Percentiles rank a stretch among this genome's conserved stretches.
phyloP scores from a whole-genome alignment of 768 basidiomycete species.

The Tubosaeta sp. region DNA sequence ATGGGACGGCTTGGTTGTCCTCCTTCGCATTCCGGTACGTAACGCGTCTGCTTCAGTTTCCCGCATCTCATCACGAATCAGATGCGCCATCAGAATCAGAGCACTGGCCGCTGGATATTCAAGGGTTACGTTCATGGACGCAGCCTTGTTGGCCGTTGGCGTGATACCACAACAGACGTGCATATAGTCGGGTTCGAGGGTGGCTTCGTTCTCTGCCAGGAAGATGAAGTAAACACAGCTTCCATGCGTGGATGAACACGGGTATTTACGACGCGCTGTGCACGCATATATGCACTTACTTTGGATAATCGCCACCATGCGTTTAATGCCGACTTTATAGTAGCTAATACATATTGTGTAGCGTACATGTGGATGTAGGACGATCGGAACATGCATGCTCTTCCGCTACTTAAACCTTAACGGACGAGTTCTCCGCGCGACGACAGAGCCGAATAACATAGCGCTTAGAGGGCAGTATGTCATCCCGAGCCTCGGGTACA shows the following conservation, averaged over 20 bases:
- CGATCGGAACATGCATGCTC: not conserved
- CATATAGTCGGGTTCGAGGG: slow-evolving; percentile 46
- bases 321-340: slow-evolving; percentile 11
- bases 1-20: slow-evolving; percentile 49
- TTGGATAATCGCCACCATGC: slow-evolving; percentile 11
- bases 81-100: slow-evolving; percentile 29
- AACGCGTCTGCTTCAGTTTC: not conserved
- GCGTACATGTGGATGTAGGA: not conserved
- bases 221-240: slow-evolving; percentile 20
- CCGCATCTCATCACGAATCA: slow-evolving; percentile 22
- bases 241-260: slow-evolving; percentile 14
- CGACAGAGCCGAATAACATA: slow-evolving; percentile 8
- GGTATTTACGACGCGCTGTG: slow-evolving; percentile 13
- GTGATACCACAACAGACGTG: slow-evolving; percentile 41
- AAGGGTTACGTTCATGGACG: slow-evolving; percentile 48
- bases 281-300: slow-evolving; percentile 10
- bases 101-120: slow-evolving; percentile 45
- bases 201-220: slow-evolving; percentile 42
- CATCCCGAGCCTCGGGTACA: slow-evolving; percentile 12
- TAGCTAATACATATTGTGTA: slow-evolving; percentile 7
- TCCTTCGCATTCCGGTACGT: slow-evolving; percentile 45
- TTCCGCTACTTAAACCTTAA: not conserved
- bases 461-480: slow-evolving; percentile 7
- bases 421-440: not conserved
- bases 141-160: slow-evolving; percentile 53